Evolutionary conservation across 768 basidiomycete genomes (phyloP), one percentile per base, ranked within the genome.

Genomic region (Kwoniella europaea): DNA sequence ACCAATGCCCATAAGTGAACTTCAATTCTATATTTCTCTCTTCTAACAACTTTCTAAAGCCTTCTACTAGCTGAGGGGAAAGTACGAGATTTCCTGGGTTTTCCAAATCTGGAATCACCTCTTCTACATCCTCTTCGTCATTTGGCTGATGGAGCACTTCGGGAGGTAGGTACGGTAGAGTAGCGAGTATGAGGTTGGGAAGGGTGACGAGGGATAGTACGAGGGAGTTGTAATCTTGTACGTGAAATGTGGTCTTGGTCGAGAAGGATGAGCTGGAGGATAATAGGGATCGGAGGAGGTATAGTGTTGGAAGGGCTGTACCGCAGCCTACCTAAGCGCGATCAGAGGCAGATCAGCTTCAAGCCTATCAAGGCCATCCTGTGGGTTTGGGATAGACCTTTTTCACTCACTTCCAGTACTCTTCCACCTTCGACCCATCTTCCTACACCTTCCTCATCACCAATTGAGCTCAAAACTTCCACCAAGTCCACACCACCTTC

Each of bases 401-500:
- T 35, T 6, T 35, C 35, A 82, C 87, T 43, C 71, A 92, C 94
- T 88, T 95, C 95, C 12, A 95, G 78, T 10, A 92, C 83, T 16
- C 86, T 86, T 75, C 87, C 88, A 0, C 90, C 91, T 42, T 74
- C 77, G 4, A 85, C 73, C 27, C 79, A 78, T 3, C 63, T 69
- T 65, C 74, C 76, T 1, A 78, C 55, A 52, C 55, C 84, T 77
- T 44, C 77, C 79, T 35, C 75, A 68, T 63, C 35, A 75, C 27
- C 77, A 58, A 4, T 63, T 10, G 54, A 69, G 10, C 24, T 63
- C 20, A 71, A 16, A 13, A 66, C 91, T 43, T 88, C 86, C 0
- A 91, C 92, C 2, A 98, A 86, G 82, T 98, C 96, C 15, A 94
- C 84, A 59, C 92, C 91, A 74, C 93, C 96, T 82, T 99, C 96